Percentiles rank a stretch among this genome's conserved stretches.
Evolutionary conservation across 2,329 filamentous ascomycete species (phyloP).

Genomic region (Colletotrichum simmondsii): DNA sequence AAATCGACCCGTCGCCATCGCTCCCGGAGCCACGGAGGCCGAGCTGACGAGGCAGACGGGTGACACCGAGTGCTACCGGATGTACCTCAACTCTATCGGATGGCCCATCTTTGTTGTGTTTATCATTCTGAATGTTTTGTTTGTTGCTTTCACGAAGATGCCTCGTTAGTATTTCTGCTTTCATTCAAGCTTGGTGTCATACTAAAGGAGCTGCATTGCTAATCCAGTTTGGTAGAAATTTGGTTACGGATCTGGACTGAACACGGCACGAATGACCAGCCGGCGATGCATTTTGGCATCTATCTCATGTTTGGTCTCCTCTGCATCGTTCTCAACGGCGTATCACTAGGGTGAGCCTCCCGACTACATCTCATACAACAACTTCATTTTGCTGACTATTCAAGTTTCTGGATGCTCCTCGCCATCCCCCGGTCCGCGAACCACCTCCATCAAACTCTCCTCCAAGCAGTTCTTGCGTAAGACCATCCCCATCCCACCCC

Average conservation of each 20-base stretch:
- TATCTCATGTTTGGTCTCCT: conserved; percentile 40
- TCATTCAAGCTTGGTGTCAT: background rate
- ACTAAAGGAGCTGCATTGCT: background rate
- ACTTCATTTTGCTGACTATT: conserved; percentile 32
- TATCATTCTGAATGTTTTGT: conserved; percentile 35
- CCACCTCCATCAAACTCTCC: conserved; percentile 38
- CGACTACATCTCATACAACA: conserved; percentile 37
- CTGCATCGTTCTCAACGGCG: conserved; percentile 37
- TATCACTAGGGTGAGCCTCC: conserved; percentile 22
- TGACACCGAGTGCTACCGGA: conserved; percentile 42
- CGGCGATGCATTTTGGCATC: conserved; percentile 37
- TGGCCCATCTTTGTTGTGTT: conserved; percentile 36
- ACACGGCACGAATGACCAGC: conserved; percentile 35
- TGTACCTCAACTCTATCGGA: conserved; percentile 41
- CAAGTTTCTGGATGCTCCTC: conserved; percentile 41
- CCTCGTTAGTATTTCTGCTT: conserved; percentile 38
- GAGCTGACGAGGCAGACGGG: conserved; percentile 42
- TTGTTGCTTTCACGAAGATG: conserved; percentile 38
- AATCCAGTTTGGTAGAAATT: conserved; percentile 36
- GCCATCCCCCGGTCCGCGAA: conserved; percentile 40
- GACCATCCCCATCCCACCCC: background rate
- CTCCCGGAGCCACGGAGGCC: conserved; percentile 29
- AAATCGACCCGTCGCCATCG: background rate
- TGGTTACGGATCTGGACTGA: conserved; percentile 46
- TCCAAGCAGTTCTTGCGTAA: conserved; percentile 21